Base-by-base conservation (phyloP, 257 asterid genomes). In the Solanum stenotomum region DNA sequence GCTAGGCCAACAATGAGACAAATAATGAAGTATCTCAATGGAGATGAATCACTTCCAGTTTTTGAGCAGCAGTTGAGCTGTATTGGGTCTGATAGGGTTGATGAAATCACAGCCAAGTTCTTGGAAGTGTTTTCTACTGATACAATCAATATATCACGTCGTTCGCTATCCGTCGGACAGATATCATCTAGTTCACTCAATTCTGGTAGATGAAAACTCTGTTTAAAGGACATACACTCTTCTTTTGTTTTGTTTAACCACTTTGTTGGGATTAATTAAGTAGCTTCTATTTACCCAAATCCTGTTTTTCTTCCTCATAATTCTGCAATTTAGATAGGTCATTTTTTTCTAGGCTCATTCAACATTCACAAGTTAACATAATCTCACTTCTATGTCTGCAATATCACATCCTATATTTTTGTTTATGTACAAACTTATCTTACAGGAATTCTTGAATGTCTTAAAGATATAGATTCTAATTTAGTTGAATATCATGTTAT, bases 1-100 rank as follows among this genome's bases (percentile, higher is more conserved):
- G 78, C 87, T 37, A 42, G 98, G 95, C 93, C 92, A 35, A 71
- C 46, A 5, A 88, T 91, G 91, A 89, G 89, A 83, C 91, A 91
- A 79, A 88, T 89, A 23, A 87, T 85, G 89, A 83, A 85, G 82
- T 91, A 77, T 42, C 91, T 91, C 34, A 71, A 88, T 63, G 88
- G 88, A 20, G 93, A 91, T 78, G 93, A 89, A 76, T 29, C 74
- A 23, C 76, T 84, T 49, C 87, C 81, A 5, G 11, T 27, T 27
- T 77, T 37, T 34, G 74, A 87, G 8, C 67, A 87, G 4, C 67
- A 52, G 18, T 38, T 87, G 10, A 88, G 90, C 77, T 83, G 88
- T 84, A 27, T 61, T 77, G 86, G 82, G 9, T 84, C 78, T 35
- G 74, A 84, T 37, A 68, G 84, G 56, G 40, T 38, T 68, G 86